Base-by-base conservation (phyloP, 2,329 filamentous ascomycete species). In the Paecilomyces niveus region DNA sequence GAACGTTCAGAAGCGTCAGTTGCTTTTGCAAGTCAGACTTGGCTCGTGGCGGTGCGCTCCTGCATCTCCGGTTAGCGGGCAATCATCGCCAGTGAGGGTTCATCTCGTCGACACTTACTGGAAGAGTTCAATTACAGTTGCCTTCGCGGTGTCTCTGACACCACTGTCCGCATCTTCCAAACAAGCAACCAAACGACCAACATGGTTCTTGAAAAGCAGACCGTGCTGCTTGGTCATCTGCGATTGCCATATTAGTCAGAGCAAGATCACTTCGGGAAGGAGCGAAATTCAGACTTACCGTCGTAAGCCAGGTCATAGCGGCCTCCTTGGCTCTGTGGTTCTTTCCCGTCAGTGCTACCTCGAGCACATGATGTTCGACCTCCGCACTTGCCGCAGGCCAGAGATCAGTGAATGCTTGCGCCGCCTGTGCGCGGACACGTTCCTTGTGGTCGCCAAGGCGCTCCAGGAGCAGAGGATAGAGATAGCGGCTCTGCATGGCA, bases 1-100 rank as follows among this genome's bases (percentile, higher is more conserved):
- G 85, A 54, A 97, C 90, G 68, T 91, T 91, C 73, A 89, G 89
- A 67, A 85, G 86, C 70, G 89, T 88, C 60, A 97, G 80, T 74
- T 96, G 91, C 70, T 85, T 89, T 77, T 94, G 94, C 33, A 97
- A 78, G 68, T 97, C 92, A 1, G 89, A 89, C 72, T 96, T 96
- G 54, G 92, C 93, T 58, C 86, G 81, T 63, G 89, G 88, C 15
- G 92, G 89, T 0, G 91, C 92, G 67, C 85, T 86, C 63, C 89
- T 90, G 56, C 49, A 53, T 29, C 26, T 35, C 52, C 18, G 15
- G 51, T 67, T 61, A 65, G 58, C 54, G 53, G 55, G 22, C n/a
- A 56, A n/a, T n/a, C n/a, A n/a, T n/a, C n/a, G n/a, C n/a, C n/a
- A n/a, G n/a, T n/a, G n/a, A n/a, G n/a, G n/a, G n/a, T n/a, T n/a